Conservation (phyloP, 441 rosid genomes). For the Geranium incanum region DNA sequence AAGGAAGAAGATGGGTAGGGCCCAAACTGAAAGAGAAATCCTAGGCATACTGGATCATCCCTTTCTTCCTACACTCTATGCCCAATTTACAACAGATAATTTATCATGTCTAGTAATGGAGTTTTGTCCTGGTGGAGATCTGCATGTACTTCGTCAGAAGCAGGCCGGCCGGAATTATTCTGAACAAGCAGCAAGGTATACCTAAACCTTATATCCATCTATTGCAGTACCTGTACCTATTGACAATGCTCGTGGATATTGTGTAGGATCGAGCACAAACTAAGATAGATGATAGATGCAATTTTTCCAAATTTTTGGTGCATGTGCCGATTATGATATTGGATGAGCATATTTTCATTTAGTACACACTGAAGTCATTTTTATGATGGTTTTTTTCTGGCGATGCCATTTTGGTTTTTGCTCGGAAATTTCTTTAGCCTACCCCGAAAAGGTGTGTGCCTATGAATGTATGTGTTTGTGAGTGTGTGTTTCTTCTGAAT, state of each 20-base stretch:
- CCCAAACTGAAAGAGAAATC: conserved; percentile 70
- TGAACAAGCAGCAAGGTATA: conserved; percentile 63
- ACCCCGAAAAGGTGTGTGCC: no score
- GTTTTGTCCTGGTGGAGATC: conserved; percentile 78
- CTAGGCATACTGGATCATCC: conserved; percentile 82
- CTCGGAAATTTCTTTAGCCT: no score
- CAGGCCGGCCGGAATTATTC: conserved; percentile 55
- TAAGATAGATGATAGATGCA: background rate
- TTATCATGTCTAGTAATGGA: conserved; percentile 74
- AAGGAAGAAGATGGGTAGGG: conserved; percentile 60
- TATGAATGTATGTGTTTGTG: no score
- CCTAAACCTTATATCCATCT: background rate
- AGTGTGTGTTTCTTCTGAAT: no score
- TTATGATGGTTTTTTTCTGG: no score
- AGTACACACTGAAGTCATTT: no score
- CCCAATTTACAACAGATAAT: conserved; percentile 53
- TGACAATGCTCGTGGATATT: no score
- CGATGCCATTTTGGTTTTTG: no score
- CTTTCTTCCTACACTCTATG: conserved; percentile 68
- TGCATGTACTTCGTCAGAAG: conserved; percentile 67
- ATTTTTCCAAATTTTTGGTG: background rate
- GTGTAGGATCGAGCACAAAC: background rate
- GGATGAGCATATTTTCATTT: no score
- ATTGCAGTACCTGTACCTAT: background rate
- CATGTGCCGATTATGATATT: no score